A percentile compares a stretch with the other conserved stretches of the same genome.
Conservation (phyloP, 805 yeast genomes). For the Wickerhamiella galacta region DNA sequence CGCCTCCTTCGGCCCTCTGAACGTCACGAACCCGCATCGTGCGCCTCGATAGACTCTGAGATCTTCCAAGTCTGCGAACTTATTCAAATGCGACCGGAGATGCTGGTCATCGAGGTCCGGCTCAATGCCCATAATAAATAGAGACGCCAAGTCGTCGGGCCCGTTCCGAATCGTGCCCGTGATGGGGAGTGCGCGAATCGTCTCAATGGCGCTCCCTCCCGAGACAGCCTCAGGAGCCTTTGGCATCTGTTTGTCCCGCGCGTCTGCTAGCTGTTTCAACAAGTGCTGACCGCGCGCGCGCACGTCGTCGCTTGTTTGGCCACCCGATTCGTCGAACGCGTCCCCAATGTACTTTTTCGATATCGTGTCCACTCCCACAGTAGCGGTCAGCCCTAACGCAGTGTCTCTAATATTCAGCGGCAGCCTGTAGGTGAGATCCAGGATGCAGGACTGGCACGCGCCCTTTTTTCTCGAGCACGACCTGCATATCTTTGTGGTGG, state of each 20-base stretch:
- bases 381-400: slow-evolving; percentile 55
- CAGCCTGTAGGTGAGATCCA: slow-evolving; percentile 69
- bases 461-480: slow-evolving; percentile 67
- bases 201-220: background rate
- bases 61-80: slow-evolving; percentile 32
- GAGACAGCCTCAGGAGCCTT: background rate
- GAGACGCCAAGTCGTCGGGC: slow-evolving; percentile 31
- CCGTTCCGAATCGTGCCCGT: slow-evolving; percentile 30
- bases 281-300: slow-evolving; percentile 33
- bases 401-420: slow-evolving; percentile 66
- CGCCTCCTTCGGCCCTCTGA: slow-evolving; percentile 33
- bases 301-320: slow-evolving; percentile 13
- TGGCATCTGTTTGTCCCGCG: background rate
- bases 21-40: slow-evolving; percentile 48
- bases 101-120: slow-evolving; percentile 38
- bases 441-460: slow-evolving; percentile 78
- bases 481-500: slow-evolving; percentile 54
- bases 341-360: slow-evolving; percentile 41
- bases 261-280: slow-evolving; percentile 30
- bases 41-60: slow-evolving; percentile 40
- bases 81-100: slow-evolving; percentile 24
- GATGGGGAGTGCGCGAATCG: slow-evolving; percentile 34
- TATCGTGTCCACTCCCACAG: slow-evolving; percentile 35
- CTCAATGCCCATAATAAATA: slow-evolving; percentile 63
- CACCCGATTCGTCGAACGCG: slow-evolving; percentile 24